Conservation (phyloP, 331 rosid species). For the Pyrus hybrid region DNA sequence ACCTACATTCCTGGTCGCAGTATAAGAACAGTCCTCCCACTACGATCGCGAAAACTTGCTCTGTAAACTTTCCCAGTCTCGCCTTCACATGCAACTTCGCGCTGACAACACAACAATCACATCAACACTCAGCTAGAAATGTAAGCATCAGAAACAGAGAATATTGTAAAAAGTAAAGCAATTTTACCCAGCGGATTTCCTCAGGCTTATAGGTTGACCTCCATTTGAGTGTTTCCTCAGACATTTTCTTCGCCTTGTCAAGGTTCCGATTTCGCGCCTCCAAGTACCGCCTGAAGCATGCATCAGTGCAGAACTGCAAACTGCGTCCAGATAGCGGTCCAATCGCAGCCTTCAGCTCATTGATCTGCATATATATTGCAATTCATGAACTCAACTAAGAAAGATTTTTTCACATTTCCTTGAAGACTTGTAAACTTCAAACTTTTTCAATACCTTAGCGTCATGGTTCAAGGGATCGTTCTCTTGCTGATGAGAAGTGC, state of each 20-base stretch:
- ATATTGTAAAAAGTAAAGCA: not conserved
- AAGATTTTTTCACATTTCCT: not conserved
- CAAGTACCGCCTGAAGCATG: conserved; percentile 37
- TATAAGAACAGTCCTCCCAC: conserved; percentile 69
- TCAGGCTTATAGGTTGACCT: conserved; percentile 37
- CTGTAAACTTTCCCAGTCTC: conserved; percentile 85
- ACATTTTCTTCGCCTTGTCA: conserved; percentile 35
- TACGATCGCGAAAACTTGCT: conserved; percentile 67
- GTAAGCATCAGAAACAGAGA: not conserved
- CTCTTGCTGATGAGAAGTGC: conserved; percentile 26
- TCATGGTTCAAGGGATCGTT: conserved; percentile 9
- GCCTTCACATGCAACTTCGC: conserved; percentile 72
- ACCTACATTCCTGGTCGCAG: conserved; percentile 91
- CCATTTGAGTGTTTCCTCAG: conserved; percentile 37
- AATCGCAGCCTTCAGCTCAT: conserved; percentile 27
- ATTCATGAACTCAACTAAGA: not conserved
- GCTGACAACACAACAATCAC: conserved; percentile 23
- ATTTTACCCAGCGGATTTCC: conserved; percentile 37
- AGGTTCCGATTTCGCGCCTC: conserved; percentile 39
- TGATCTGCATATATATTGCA: conserved; percentile 13
- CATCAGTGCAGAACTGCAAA: conserved; percentile 30
- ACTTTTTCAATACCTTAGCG: conserved; percentile 18
- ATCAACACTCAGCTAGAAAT: not conserved
- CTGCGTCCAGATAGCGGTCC: conserved; percentile 20
- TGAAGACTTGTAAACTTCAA: not conserved